phyloP scores from a whole-genome alignment of 2,329 filamentous ascomycete genomes.

The Penicillium sp. region DNA sequence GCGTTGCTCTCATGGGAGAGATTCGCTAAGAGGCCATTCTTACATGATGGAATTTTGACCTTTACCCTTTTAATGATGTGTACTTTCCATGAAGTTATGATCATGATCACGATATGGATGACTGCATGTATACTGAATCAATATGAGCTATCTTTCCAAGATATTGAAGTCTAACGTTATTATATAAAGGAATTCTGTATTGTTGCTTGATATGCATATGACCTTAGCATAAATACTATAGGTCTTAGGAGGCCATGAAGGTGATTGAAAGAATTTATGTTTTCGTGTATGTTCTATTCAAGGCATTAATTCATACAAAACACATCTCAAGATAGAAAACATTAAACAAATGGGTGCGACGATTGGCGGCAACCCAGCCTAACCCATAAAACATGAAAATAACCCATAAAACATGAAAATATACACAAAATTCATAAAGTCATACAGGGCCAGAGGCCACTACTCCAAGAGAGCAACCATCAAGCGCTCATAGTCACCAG shows the following conservation, averaged over 20 bases:
- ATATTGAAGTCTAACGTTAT: not conserved
- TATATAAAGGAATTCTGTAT: not conserved
- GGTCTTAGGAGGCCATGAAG: not conserved
- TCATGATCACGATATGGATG: conserved; percentile 10
- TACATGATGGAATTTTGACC: not conserved
- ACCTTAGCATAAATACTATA: not conserved
- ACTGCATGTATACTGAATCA: conserved; percentile 8
- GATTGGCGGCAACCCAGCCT: not conserved
- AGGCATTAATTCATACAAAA: not conserved
- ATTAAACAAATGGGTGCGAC: not conserved
- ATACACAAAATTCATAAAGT: not conserved
- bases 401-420: not conserved
- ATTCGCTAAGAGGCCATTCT: not conserved
- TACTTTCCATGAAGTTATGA: conserved; percentile 13
- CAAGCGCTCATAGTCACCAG: conserved; percentile 75
- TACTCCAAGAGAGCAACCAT: conserved; percentile 66
- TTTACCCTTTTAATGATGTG: not conserved
- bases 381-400: not conserved
- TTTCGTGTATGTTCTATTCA: not conserved
- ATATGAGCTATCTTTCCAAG: not conserved
- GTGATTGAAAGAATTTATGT: not conserved
- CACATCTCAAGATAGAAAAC: not conserved
- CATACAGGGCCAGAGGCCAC: not conserved
- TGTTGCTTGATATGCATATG: not conserved
- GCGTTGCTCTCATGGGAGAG: conserved; percentile 58